A percentile compares a stretch with the other conserved stretches of the same genome.
These are phyloP conservation scores for Sporisorium scitamineum DNA, from an alignment of 1,284 basidiomycete species.

Conservation along the genomic window DNA sequence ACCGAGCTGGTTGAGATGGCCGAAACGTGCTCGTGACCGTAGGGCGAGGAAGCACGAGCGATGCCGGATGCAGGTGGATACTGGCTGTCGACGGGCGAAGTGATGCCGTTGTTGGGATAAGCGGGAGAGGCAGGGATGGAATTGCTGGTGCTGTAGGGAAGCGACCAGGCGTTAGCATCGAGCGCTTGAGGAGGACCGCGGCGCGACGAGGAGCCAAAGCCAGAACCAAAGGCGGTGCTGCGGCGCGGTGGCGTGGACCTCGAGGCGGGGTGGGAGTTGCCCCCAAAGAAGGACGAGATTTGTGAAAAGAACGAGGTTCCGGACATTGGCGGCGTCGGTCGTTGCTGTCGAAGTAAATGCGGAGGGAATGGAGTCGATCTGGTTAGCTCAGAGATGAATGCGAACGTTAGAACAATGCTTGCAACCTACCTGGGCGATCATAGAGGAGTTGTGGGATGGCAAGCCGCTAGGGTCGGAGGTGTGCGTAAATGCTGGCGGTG, in stretches of 20 bases:
- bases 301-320: constrained; percentile 55
- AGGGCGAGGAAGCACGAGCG: constrained; percentile 32
- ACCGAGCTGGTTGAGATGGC: constrained; percentile 49
- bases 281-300: constrained; percentile 61
- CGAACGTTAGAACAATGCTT: neutral
- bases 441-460: constrained; percentile 9
- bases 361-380: neutral
- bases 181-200: constrained; percentile 47
- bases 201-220: constrained; percentile 46
- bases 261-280: constrained; percentile 8
- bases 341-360: constrained; percentile 14
- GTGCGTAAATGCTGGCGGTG: constrained; percentile 5
- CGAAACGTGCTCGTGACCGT: constrained; percentile 24
- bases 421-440: constrained; percentile 35
- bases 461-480: neutral
- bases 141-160: constrained; percentile 53
- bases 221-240: constrained; percentile 40
- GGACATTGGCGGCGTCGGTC: constrained; percentile 42
- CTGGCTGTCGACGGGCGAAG: constrained; percentile 25
- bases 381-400: neutral
- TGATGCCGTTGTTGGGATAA: constrained; percentile 17
- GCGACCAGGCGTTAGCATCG: constrained; percentile 50
- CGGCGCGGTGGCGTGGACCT: constrained; percentile 18
- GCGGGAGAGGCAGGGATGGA: constrained; percentile 42
- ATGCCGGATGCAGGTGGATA: constrained; percentile 45